These are phyloP conservation scores for Ogataea trehalophila DNA, from an alignment of 805 yeast species.

Conservation along the genomic window DNA sequence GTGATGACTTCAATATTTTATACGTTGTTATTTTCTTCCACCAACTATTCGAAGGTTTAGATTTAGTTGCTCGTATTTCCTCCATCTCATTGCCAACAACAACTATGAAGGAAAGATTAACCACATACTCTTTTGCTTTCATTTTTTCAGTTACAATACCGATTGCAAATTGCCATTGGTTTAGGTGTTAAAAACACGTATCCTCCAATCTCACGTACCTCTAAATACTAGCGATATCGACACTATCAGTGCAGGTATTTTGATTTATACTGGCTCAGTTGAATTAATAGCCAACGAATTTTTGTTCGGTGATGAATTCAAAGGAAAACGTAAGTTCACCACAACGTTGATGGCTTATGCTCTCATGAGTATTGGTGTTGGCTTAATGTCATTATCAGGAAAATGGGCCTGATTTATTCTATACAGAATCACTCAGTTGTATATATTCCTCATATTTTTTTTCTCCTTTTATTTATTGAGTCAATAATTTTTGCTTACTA, in stretches of 20 bases:
- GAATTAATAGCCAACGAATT: conserved; percentile 75
- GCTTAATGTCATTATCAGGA: conserved; percentile 68
- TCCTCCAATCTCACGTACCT: conserved; percentile 47
- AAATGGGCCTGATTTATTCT: conserved; percentile 51
- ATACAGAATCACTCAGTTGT: no score
- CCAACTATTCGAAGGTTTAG: conserved; percentile 80
- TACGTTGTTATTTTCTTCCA: conserved; percentile 63
- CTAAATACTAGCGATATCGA: conserved; percentile 68
- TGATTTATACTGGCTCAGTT: conserved; percentile 68
- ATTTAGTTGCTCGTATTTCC: conserved; percentile 71
- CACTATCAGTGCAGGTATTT: conserved; percentile 67
- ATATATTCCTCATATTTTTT: no score
- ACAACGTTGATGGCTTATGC: conserved; percentile 44
- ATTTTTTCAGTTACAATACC: conserved; percentile 59
- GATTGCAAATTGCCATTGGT: conserved; percentile 68
- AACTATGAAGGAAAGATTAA: conserved; percentile 30
- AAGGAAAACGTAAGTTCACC: conserved; percentile 43
- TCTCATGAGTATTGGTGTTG: conserved; percentile 54
- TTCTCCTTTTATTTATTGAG: no score
- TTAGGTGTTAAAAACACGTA: conserved; percentile 62
- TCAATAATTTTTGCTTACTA: no score
- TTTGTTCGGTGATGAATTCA: conserved; percentile 53
- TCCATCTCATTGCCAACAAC: conserved; percentile 35
- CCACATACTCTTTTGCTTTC: conserved; percentile 45
- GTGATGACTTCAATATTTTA: conserved; percentile 64